These are phyloP conservation scores for Thraustotheca clavata DNA, from an alignment of 352 stramenopile genomes.

Conservation along the genomic window DNA sequence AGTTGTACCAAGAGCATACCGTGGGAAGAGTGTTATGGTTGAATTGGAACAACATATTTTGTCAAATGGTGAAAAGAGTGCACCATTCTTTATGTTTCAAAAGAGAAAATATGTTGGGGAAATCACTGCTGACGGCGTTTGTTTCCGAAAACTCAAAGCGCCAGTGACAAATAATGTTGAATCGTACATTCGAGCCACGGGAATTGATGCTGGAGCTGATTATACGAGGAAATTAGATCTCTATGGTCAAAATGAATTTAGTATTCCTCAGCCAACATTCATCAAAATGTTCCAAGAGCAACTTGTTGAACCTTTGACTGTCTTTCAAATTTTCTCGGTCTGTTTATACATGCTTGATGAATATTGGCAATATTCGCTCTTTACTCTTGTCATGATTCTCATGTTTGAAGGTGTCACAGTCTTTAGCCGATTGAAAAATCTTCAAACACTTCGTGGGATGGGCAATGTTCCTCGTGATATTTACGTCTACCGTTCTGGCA, in stretches of 20 bases:
- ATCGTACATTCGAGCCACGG: conserved; percentile 47
- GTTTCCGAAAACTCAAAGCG: conserved; percentile 72
- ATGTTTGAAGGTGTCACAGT: conserved; percentile 97
- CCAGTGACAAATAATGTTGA: conserved; percentile 50
- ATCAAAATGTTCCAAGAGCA: conserved; percentile 96
- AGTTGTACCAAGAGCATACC: conserved; percentile 77
- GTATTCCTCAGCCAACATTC: conserved; percentile 93
- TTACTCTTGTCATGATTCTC: conserved; percentile 97
- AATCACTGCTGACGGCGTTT: conserved; percentile 37
- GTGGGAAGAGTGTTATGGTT: conserved; percentile 82
- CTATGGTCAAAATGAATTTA: conserved; percentile 90
- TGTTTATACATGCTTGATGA: conserved; percentile 98
- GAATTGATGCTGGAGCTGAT: conserved; percentile 36
- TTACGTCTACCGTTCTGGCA: conserved; percentile 84
- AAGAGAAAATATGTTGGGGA: conserved; percentile 85
- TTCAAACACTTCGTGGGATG: conserved; percentile 94
- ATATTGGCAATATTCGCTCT: conserved; percentile 99
- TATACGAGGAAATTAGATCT: conserved; percentile 47
- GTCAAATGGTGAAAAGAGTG: conserved; percentile 29
- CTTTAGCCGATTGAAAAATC: conserved; percentile 91
- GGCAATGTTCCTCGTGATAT: conserved; percentile 80
- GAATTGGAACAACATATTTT: conserved; percentile 38
- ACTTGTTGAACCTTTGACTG: conserved; percentile 95
- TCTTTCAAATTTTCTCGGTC: conserved; percentile 99
- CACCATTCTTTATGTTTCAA: conserved; percentile 78